phyloP scores from a whole-genome alignment of 1,284 basidiomycete genomes.

The Mrakiaceae sp. region DNA sequence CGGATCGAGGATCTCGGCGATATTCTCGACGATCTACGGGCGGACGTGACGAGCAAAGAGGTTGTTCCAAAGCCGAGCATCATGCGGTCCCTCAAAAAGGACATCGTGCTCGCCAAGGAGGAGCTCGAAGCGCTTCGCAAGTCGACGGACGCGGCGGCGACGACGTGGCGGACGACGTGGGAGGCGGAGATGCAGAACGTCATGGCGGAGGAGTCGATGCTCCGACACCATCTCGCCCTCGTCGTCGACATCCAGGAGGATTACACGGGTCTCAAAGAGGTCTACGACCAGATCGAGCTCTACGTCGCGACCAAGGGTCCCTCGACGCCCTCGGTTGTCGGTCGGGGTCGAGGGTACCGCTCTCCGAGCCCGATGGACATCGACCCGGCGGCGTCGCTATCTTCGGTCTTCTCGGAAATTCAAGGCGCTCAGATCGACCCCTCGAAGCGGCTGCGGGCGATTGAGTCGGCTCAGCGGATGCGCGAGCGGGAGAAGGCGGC shows the following conservation, averaged over 20 bases:
- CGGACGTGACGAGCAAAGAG: slow-evolving; percentile 83
- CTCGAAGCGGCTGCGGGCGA: slow-evolving; percentile 69
- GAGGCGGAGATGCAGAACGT: slow-evolving; percentile 90
- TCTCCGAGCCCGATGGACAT: slow-evolving; percentile 45
- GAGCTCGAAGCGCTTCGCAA: slow-evolving; percentile 69
- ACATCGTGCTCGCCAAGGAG: slow-evolving; percentile 55
- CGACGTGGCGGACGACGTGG: slow-evolving; percentile 99
- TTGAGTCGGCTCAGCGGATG: slow-evolving; percentile 69
- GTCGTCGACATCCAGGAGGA: slow-evolving; percentile 81
- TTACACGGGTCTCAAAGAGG: slow-evolving; percentile 70
- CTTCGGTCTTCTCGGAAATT: slow-evolving; percentile 75
- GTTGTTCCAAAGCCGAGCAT: slow-evolving; percentile 67
- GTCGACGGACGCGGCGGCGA: slow-evolving; percentile 80
- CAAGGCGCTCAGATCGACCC: slow-evolving; percentile 69
- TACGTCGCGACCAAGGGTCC: slow-evolving; percentile 47
- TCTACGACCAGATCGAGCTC: slow-evolving; percentile 77
- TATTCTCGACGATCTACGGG: slow-evolving; percentile 76
- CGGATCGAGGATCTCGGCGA: slow-evolving; percentile 91
- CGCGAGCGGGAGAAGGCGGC: slow-evolving; percentile 60
- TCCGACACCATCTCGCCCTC: slow-evolving; percentile 84
- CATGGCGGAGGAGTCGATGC: slow-evolving; percentile 91
- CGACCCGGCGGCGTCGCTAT: slow-evolving; percentile 6
- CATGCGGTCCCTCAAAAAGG: slow-evolving; percentile 61
- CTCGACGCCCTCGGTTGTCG: slow-evolving; percentile 19
- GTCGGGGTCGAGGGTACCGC: slow-evolving; percentile 41